Percentiles rank a stretch among this genome's conserved stretches.
Conservation (phyloP, 2,329 filamentous ascomycete species). For the Aspergillus sp. region DNA sequence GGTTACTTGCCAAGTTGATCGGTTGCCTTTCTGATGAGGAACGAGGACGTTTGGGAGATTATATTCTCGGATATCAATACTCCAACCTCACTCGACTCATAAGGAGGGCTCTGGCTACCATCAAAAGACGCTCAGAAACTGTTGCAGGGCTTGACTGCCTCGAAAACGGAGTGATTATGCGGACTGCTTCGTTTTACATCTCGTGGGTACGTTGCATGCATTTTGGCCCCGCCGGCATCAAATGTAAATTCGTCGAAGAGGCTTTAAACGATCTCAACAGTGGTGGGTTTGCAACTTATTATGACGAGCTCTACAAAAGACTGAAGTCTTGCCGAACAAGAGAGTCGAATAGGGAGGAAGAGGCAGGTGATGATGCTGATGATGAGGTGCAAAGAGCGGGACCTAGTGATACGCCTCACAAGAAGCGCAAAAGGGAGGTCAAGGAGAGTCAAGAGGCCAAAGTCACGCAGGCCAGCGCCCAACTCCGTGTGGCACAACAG, state of each 20-base stretch:
- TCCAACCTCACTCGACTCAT: slow-evolving; percentile 20
- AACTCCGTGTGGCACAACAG: slow-evolving; percentile 58
- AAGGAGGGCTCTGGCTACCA: slow-evolving; percentile 21
- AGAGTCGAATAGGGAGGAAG: slow-evolving; percentile 6
- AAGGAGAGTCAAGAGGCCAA: slow-evolving; percentile 56
- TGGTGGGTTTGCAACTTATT: slow-evolving; percentile 35
- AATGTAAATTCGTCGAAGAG: slow-evolving; percentile 24
- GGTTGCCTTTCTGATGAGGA: slow-evolving; percentile 27
- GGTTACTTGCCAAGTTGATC: slow-evolving; percentile 39
- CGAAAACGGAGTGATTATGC: slow-evolving; percentile 26
- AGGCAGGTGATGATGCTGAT: background rate
- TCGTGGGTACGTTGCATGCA: slow-evolving; percentile 37
- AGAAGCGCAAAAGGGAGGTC: slow-evolving; percentile 52
- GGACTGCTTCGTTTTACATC: slow-evolving; percentile 36
- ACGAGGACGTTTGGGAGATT: slow-evolving; percentile 18
- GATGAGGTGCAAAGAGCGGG: background rate
- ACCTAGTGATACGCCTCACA: slow-evolving; percentile 42
- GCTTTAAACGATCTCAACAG: slow-evolving; percentile 27
- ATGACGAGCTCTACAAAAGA: slow-evolving; percentile 32
- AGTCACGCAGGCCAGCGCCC: slow-evolving; percentile 61
- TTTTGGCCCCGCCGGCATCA: slow-evolving; percentile 26
- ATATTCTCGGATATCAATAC: slow-evolving; percentile 21
- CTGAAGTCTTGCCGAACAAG: slow-evolving; percentile 25
- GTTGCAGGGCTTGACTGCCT: slow-evolving; percentile 13
- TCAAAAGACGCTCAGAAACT: slow-evolving; percentile 15